Evolutionary conservation across 495 filamentous ascomycete genomes (phyloP).

Genomic region (Podospora sp.): DNA sequence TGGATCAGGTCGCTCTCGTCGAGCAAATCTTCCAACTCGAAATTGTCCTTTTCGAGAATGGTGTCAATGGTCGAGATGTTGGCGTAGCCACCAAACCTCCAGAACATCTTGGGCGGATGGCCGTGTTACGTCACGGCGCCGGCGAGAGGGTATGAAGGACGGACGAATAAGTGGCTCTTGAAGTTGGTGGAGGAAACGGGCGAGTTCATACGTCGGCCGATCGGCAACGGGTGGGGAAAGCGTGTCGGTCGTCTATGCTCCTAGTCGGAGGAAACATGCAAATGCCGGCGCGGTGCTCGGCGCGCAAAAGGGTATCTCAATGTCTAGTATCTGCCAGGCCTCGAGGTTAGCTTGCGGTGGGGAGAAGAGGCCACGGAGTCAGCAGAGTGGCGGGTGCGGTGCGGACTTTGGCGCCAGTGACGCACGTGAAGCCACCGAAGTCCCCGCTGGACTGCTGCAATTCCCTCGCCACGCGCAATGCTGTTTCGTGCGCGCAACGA

Average conservation of each 20-base stretch:
- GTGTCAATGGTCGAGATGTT: conserved; percentile 94
- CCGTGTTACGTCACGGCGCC: conserved; percentile 46
- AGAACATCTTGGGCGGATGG: conserved; percentile 77
- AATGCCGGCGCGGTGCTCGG: conserved; percentile 16
- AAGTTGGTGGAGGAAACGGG: not conserved
- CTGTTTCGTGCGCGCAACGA: not conserved
- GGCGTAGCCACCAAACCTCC: conserved; percentile 97
- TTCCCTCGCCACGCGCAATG: conserved; percentile 1
- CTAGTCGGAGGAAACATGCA: conserved; percentile 15
- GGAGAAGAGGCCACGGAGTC: conserved; percentile 7
- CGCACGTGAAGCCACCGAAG: conserved; percentile 2
- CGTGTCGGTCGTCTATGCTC: conserved; percentile 7
- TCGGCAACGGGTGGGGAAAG: not conserved
- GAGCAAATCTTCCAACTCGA: conserved; percentile 91
- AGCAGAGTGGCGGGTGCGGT: conserved; percentile 4
- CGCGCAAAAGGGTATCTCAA: conserved; percentile 34
- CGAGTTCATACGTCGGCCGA: conserved; percentile 25
- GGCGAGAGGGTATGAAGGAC: conserved; percentile 19
- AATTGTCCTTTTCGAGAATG: conserved; percentile 92
- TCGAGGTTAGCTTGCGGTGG: conserved; percentile 20
- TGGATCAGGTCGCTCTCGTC: conserved; percentile 95
- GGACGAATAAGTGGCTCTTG: not conserved
- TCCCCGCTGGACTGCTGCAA: not conserved
- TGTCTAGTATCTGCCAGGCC: conserved; percentile 31
- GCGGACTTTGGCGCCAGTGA: not conserved